These are phyloP conservation scores for Fusarium sp. DNA, from an alignment of 2,329 filamentous ascomycete species.

Conservation along the genomic window DNA sequence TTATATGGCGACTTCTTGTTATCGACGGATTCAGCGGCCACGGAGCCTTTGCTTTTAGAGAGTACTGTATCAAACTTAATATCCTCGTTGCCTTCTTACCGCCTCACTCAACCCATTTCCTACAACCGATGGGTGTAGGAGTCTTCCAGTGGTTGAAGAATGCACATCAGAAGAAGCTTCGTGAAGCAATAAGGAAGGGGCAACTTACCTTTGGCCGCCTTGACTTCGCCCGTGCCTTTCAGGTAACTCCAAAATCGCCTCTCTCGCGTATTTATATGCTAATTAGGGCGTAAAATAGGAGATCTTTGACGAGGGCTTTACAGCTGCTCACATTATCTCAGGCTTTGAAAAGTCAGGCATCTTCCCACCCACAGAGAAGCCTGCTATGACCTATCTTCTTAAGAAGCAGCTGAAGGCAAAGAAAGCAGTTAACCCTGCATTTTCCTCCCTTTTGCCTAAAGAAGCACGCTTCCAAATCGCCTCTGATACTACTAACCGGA, in stretches of 20 bases:
- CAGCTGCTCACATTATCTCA: not conserved
- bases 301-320: not conserved
- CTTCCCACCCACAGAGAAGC: not conserved
- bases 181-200: not conserved
- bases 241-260: no score
- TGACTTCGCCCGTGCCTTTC: not conserved
- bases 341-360: not conserved
- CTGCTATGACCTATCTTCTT: no score
- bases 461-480: no score
- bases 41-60: not conserved
- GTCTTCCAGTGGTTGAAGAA: not conserved
- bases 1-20: not conserved
- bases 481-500: no score
- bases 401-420: no score
- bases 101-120: constrained; percentile 7
- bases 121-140: constrained; percentile 1
- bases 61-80: constrained; percentile 5
- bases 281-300: no score
- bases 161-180: not conserved
- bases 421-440: no score
- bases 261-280: no score
- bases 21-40: not conserved
- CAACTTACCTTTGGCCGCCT: not conserved
- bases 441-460: no score
- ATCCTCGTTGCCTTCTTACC: not conserved